phyloP scores from a whole-genome alignment of 2,329 filamentous ascomycete species.

The Talaromyces piceae region DNA sequence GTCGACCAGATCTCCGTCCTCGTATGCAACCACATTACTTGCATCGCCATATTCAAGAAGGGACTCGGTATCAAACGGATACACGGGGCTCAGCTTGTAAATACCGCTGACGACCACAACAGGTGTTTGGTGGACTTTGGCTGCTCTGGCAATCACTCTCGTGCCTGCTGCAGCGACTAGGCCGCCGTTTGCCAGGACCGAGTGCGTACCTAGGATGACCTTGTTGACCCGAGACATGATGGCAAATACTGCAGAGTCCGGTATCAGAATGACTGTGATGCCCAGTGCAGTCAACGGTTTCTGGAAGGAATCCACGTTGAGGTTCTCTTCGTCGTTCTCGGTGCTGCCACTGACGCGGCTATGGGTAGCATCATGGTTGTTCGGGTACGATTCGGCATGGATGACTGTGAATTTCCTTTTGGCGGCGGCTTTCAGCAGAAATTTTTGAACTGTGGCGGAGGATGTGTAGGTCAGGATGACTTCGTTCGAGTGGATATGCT shows the following conservation, averaged over 20 bases:
- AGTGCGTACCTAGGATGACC: slow-evolving; percentile 81
- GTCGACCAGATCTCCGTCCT: slow-evolving; percentile 71
- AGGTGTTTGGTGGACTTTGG: slow-evolving; percentile 70
- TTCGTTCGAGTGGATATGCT: slow-evolving; percentile 89
- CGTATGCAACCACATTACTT: slow-evolving; percentile 65
- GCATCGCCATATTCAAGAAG: slow-evolving; percentile 83
- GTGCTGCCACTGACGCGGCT: slow-evolving; percentile 51
- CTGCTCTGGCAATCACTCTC: slow-evolving; percentile 73
- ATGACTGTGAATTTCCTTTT: slow-evolving; percentile 91
- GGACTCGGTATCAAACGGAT: slow-evolving; percentile 72
- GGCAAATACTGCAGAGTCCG: slow-evolving; percentile 78
- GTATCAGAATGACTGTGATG: slow-evolving; percentile 74
- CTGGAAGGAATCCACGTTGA: slow-evolving; percentile 50
- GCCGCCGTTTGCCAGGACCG: slow-evolving; percentile 80
- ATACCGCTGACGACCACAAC: slow-evolving; percentile 86
- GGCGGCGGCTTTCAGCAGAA: slow-evolving; percentile 75
- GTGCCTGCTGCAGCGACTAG: slow-evolving; percentile 80
- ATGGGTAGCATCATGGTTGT: slow-evolving; percentile 59
- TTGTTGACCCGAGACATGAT: slow-evolving; percentile 96
- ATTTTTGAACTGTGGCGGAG: slow-evolving; percentile 78
- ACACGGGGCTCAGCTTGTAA: slow-evolving; percentile 88
- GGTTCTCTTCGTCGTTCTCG: slow-evolving; percentile 41
- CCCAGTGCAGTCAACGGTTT: slow-evolving; percentile 73
- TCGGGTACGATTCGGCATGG: slow-evolving; percentile 66
- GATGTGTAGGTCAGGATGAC: slow-evolving; percentile 85